Evolutionary conservation across 2,329 filamentous ascomycete genomes (phyloP).

Genomic region (Fusarium nanum): DNA sequence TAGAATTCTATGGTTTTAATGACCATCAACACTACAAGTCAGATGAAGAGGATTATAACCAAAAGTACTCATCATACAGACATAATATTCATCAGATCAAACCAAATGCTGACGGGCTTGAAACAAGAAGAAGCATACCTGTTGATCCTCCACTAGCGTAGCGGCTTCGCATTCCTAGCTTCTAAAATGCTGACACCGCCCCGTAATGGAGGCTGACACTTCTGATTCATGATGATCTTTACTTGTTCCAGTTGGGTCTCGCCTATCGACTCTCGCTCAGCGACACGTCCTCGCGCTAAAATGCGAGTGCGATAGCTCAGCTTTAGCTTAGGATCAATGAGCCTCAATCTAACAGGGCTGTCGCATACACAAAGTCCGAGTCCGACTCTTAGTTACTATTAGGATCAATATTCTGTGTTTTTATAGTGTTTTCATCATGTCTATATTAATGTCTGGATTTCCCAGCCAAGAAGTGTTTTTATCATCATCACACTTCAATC

Average conservation of each 20-base stretch:
- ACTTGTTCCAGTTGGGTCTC: conserved; percentile 2
- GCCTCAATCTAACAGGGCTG: conserved; percentile 17
- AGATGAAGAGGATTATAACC: background rate
- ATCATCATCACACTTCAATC: conserved; percentile 19
- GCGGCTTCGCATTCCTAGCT: background rate
- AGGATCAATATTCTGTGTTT: background rate
- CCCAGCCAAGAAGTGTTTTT: conserved; percentile 8
- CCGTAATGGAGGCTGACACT: conserved; percentile 27
- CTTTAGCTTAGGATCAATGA: conserved; percentile 15
- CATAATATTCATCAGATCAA: background rate
- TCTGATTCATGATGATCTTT: background rate
- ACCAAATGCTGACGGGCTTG: background rate
- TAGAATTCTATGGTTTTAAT: background rate
- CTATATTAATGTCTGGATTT: conserved; percentile 30
- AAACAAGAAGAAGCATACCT: background rate
- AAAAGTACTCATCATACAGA: background rate
- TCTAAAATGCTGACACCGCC: conserved; percentile 28
- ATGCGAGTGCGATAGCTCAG: conserved; percentile 22
- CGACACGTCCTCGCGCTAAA: background rate
- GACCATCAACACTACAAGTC: background rate
- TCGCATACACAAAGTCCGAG: conserved; percentile 7
- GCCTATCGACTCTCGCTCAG: background rate
- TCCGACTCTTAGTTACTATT: conserved; percentile 8
- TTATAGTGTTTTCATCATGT: conserved; percentile 2
- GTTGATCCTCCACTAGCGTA: background rate